These are phyloP conservation scores for Trematosphaeria pertusa DNA, from an alignment of 2,329 filamentous ascomycete genomes.

Conservation along the genomic window DNA sequence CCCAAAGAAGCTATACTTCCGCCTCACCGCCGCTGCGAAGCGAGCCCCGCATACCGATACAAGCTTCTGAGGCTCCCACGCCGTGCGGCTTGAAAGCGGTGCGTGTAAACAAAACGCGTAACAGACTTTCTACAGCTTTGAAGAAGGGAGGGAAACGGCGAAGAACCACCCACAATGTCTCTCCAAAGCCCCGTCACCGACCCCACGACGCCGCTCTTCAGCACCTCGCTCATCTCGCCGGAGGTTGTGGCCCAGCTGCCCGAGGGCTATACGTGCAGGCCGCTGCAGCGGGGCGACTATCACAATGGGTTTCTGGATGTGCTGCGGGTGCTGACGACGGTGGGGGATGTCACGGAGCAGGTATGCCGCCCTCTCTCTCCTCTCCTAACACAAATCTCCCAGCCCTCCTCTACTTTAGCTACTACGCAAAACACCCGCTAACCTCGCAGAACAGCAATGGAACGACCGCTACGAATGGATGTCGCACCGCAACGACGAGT, in stretches of 20 bases:
- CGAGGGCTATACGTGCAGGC: constrained; percentile 80
- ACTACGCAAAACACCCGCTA: neutral
- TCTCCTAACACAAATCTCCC: neutral
- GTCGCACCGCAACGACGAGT: constrained; percentile 73
- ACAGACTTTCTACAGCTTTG: neutral
- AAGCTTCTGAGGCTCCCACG: no score
- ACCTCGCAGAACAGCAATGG: constrained; percentile 58
- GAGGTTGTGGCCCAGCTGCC: constrained; percentile 76
- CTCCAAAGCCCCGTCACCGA: constrained; percentile 28
- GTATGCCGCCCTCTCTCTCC: constrained; percentile 38
- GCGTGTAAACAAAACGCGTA: neutral
- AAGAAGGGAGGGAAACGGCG: neutral
- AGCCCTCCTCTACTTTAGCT: neutral
- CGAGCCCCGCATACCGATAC: neutral
- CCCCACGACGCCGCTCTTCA: constrained; percentile 70
- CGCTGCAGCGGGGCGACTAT: constrained; percentile 80
- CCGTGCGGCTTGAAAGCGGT: no score
- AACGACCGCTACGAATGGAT: constrained; percentile 84
- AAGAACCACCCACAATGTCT: constrained; percentile 12
- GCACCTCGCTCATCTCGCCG: constrained; percentile 76
- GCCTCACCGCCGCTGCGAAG: constrained; percentile 2
- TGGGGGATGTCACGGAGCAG: constrained; percentile 81
- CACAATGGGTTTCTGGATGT: constrained; percentile 86
- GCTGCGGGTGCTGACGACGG: constrained; percentile 87
- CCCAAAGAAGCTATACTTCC: constrained; percentile 7